Base-by-base conservation (phyloP, 2,329 filamentous ascomycete species). In the Apiospora sp. region DNA sequence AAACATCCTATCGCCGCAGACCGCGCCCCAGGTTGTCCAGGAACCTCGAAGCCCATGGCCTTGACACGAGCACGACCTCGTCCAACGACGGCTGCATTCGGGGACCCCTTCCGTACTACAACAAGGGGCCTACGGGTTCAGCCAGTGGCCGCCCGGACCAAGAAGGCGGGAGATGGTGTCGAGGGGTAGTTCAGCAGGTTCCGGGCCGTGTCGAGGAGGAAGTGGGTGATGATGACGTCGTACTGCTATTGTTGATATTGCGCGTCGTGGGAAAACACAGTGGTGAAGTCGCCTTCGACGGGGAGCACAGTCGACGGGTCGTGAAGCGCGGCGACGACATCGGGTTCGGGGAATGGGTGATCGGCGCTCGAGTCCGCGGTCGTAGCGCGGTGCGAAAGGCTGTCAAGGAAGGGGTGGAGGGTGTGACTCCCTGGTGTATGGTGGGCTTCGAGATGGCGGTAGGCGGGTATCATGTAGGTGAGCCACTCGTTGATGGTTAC, bases 181-280 rank as follows among this genome's bases (percentile, higher is more conserved):
- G 7, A 90, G 81, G 73, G 81, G 73, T 90, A 91, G 0, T 76
- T 80, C 77, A 89, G 82, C 0, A 90, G 77, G 71, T 90, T 90
- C 0, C 87, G 84, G 0, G 89, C 88, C 0, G 88, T 91, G 76
- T 91, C 89, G 74, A 91, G 90, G 79, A 91, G 90, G 80, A 90
- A 91, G 61, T 89, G 84, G 0, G 89, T 90, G 0, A 89, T 78
- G 0, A 91, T 79, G 0, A 84, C 81, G 71, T 90, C 88, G 77
- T 83, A 90, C 4, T 75, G 69, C 0, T 58, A 4, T 4, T 30
- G 8, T 16, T 8, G 30, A 3, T 10, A 13, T 19, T 12, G 6
- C 4, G 16, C 10, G 30, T 41, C 37, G 37, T 41, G 37, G 37
- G 68, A 64, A 73, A 85, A 85, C 2, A 75, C 80, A 0, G 84